phyloP scores from a whole-genome alignment of 441 rosid species.

The Bocquillonia castaneifolia region DNA sequence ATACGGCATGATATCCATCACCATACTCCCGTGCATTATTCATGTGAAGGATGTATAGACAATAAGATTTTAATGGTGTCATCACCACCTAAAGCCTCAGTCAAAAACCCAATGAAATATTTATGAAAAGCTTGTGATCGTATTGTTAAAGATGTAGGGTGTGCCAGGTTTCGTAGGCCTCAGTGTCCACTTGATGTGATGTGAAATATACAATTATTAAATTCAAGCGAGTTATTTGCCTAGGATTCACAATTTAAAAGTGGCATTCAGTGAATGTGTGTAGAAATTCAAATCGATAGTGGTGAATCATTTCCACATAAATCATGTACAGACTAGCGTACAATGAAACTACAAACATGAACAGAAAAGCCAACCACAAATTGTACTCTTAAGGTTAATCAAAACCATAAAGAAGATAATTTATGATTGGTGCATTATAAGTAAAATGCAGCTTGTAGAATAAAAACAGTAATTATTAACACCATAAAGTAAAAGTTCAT shows the following conservation, averaged over 20 bases:
- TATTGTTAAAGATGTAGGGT: background rate
- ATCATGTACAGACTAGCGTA: background rate
- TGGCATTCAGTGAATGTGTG: too few species aligned
- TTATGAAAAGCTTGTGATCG: background rate
- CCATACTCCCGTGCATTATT: background rate
- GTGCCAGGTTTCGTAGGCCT: background rate
- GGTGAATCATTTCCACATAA: background rate
- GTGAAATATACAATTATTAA: background rate
- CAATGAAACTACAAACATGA: background rate
- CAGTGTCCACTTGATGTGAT: background rate
- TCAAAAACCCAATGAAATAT: background rate
- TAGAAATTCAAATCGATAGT: background rate
- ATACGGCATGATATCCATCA: background rate
- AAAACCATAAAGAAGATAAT: background rate
- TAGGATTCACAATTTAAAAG: background rate
- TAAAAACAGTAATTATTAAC: background rate
- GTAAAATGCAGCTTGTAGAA: background rate
- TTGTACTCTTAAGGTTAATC: background rate
- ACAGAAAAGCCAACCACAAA: background rate
- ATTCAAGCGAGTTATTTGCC: background rate
- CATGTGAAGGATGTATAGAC: background rate
- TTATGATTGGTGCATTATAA: background rate
- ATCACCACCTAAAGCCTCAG: background rate
- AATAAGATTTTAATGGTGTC: background rate
- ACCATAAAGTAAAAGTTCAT: background rate